These are phyloP conservation scores for Telfairia occidentalis DNA, from an alignment of 331 rosid species.

Conservation along the genomic window DNA sequence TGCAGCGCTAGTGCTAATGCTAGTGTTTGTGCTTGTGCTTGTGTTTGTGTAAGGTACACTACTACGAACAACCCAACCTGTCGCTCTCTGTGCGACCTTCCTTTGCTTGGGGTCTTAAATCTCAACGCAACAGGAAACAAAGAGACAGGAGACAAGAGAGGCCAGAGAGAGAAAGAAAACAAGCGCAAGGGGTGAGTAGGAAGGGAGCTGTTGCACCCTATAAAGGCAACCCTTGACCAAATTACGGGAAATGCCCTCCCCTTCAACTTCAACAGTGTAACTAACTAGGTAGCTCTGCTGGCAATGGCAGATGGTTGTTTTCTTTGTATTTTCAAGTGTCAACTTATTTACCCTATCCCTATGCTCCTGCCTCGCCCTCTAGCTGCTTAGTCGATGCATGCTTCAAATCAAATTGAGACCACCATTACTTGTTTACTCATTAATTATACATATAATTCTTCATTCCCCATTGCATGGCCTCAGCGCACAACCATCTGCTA, in stretches of 20 bases:
- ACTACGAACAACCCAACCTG: background rate
- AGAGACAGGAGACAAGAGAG: background rate
- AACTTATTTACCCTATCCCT: background rate
- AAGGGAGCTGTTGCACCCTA: conserved; percentile 6
- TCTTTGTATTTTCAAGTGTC: background rate
- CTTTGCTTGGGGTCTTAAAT: background rate
- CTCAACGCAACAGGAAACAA: background rate
- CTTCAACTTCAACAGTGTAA: background rate
- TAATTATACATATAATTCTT: background rate
- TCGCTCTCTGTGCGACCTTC: background rate
- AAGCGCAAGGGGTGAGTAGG: background rate
- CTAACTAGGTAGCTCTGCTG: conserved; percentile 5
- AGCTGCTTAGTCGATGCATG: background rate
- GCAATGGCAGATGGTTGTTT: background rate
- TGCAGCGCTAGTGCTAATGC: background rate
- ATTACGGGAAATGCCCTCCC: conserved; percentile 7
- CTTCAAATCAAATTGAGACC: background rate
- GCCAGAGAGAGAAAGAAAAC: conserved; percentile 1
- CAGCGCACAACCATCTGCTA: background rate
- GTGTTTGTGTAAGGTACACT: background rate
- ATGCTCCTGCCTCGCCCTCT: background rate
- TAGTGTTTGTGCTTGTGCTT: background rate
- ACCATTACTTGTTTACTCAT: background rate
- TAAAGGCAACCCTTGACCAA: conserved; percentile 11
- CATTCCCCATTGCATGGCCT: background rate